phyloP scores from a whole-genome alignment of 306 rosid species.

The Begonia peltatifolia region DNA sequence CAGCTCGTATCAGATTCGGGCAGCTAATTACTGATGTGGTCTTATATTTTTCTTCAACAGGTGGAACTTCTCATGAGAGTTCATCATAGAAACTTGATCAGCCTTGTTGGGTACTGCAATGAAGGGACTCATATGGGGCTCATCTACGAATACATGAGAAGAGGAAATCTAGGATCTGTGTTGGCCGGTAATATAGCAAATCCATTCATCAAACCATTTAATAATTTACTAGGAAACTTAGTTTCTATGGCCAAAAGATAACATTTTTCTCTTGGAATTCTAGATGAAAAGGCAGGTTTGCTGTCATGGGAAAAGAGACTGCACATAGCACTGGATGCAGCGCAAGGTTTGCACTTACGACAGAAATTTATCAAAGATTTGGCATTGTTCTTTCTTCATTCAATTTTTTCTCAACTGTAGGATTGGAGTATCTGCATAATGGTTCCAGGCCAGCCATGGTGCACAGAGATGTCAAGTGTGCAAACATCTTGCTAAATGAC shows the following conservation, averaged over 20 bases:
- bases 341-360: neutral
- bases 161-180: neutral
- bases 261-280: neutral
- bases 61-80: slow-evolving; percentile 5
- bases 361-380: neutral
- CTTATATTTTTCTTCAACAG: neutral
- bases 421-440: slow-evolving; percentile 29
- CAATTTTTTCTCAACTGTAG: slow-evolving; percentile 1
- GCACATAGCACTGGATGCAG: slow-evolving; percentile 22
- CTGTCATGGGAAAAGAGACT: slow-evolving; percentile 22
- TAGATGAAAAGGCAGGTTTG: slow-evolving; percentile 1
- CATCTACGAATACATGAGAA: neutral
- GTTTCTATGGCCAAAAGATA: neutral
- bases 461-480: slow-evolving; percentile 24
- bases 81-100: slow-evolving; percentile 2
- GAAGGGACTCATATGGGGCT: slow-evolving; percentile 2
- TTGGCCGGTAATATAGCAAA: too few species aligned
- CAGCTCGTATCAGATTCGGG: too few species aligned
- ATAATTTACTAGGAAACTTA: neutral
- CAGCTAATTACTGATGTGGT: neutral
- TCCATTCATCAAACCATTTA: neutral
- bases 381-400: neutral
- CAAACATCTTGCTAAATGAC: slow-evolving; percentile 22
- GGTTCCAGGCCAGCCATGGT: slow-evolving; percentile 28
- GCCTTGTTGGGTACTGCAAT: slow-evolving; percentile 3